These are phyloP conservation scores for Fragilaria crotonensis DNA, from an alignment of 108 stramenopile genomes.

Conservation along the genomic window DNA sequence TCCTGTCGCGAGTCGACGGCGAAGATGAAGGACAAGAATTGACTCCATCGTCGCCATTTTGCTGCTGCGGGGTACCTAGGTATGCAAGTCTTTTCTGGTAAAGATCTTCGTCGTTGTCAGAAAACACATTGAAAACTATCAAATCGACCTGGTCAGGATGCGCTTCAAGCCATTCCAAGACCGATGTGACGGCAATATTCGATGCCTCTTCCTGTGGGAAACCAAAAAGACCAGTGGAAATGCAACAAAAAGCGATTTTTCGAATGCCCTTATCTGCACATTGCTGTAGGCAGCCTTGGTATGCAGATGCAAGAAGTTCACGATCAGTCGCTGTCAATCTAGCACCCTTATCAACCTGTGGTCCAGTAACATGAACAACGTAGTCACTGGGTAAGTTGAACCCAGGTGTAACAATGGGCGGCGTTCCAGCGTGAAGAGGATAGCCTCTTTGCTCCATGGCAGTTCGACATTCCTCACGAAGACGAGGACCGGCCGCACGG, in stretches of 20 bases:
- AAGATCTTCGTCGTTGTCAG: background rate
- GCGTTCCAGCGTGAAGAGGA: constrained; percentile 11
- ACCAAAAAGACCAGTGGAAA: constrained; percentile 18
- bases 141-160: background rate
- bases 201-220: constrained; percentile 8
- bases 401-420: constrained; percentile 10
- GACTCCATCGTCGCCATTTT: background rate
- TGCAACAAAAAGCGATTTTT: constrained; percentile 8
- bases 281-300: background rate
- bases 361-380: constrained; percentile 21
- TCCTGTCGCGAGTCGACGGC: no score
- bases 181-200: constrained; percentile 1
- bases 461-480: constrained; percentile 5
- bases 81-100: background rate
- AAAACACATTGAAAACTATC: constrained; percentile 1
- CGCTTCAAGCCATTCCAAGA: background rate
- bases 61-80: no score
- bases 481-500: constrained; percentile 7
- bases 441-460: constrained; percentile 2
- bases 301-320: background rate
- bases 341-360: constrained; percentile 3
- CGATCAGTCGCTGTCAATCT: background rate
- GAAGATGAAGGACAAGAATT: no score
- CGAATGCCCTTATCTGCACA: background rate
- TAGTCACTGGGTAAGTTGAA: constrained; percentile 10